Conservation (phyloP, 495 filamentous ascomycete species). For the Podospora conica region DNA sequence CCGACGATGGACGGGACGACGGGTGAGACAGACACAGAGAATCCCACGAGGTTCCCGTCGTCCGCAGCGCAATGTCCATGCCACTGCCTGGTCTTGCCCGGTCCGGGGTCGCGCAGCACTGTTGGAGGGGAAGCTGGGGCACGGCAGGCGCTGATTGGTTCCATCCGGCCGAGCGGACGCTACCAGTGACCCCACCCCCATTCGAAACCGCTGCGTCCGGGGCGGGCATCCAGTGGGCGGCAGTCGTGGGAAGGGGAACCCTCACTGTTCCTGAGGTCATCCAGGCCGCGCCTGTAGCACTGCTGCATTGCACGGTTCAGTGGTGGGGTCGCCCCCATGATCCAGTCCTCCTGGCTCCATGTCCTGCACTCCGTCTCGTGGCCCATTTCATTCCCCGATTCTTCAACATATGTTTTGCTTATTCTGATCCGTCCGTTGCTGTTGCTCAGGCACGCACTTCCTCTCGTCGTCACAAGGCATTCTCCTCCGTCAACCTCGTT, state of each 20-base stretch:
- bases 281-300: too few species aligned
- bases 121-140: neutral
- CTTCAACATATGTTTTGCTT: neutral
- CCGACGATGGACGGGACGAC: neutral
- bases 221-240: neutral
- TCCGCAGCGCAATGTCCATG: neutral
- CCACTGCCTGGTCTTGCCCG: neutral
- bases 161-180: slow-evolving; percentile 21
- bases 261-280: neutral
- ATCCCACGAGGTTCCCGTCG: neutral
- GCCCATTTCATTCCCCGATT: neutral
- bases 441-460: neutral
- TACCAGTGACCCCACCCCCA: neutral
- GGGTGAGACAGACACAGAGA: neutral
- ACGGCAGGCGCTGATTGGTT: slow-evolving; percentile 21
- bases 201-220: too few species aligned
- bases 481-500: neutral
- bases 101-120: slow-evolving; percentile 5
- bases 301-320: neutral
- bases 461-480: neutral
- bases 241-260: neutral
- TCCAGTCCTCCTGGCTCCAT: too few species aligned
- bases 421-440: neutral
- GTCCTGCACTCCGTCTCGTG: neutral
- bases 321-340: too few species aligned